Percentiles rank a stretch among this genome's conserved stretches.
These are phyloP conservation scores for Phytophthora pseudosyringae DNA, from an alignment of 352 stramenopile genomes.

Conservation along the genomic window DNA sequence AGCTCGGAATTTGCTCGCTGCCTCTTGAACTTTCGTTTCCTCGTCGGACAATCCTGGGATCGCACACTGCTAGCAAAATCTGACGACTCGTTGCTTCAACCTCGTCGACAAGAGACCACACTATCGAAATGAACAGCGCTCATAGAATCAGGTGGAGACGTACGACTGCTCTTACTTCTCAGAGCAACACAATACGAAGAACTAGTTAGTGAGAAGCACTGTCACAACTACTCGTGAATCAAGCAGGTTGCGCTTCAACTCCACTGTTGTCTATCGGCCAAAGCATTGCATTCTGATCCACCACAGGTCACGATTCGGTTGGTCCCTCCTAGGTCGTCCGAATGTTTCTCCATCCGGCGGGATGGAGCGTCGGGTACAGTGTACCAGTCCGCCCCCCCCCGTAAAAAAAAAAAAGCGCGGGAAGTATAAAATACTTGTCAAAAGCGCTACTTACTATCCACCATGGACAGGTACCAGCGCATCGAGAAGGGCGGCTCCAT, in stretches of 20 bases:
- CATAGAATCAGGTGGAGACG: neutral
- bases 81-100: slow-evolving; percentile 15
- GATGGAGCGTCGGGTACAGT: neutral
- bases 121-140: slow-evolving; percentile 1
- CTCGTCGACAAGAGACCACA: slow-evolving; percentile 8
- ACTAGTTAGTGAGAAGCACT: too few species aligned
- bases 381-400: neutral
- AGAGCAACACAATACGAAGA: too few species aligned
- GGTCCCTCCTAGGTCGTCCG: neutral
- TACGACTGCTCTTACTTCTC: neutral
- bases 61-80: slow-evolving; percentile 32
- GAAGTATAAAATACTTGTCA: slow-evolving; percentile 5
- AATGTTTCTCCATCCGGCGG: slow-evolving; percentile 6
- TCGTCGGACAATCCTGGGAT: slow-evolving; percentile 36
- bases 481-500: slow-evolving; percentile 94
- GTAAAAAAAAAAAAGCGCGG: slow-evolving; percentile 41
- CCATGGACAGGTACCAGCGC: slow-evolving; percentile 93
- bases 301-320: too few species aligned
- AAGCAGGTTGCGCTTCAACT: too few species aligned
- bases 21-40: slow-evolving; percentile 18
- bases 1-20: neutral
- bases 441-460: too few species aligned
- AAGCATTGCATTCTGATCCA: too few species aligned
- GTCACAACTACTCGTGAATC: too few species aligned
- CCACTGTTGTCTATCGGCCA: too few species aligned